A percentile compares a stretch with the other conserved stretches of the same genome.
These are phyloP conservation scores for Hevea brasiliensis DNA, from an alignment of 345 rosid genomes.

Conservation along the genomic window DNA sequence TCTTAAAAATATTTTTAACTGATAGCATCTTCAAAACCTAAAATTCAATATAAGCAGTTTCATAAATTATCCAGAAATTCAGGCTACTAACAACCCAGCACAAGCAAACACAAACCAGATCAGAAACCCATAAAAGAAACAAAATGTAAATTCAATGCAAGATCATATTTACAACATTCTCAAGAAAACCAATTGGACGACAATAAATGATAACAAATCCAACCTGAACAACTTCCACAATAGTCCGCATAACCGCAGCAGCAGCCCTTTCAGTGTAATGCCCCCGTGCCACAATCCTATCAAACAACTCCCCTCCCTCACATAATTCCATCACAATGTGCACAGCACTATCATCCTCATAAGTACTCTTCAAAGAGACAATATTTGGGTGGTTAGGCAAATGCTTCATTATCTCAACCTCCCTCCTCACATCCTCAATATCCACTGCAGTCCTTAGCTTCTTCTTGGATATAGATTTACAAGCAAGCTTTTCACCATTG, in stretches of 20 bases:
- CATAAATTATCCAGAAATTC: not conserved
- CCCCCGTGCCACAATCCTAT: slow-evolving; percentile 84
- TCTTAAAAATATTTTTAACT: not conserved
- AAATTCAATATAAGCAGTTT: not conserved
- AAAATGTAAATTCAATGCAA: not conserved
- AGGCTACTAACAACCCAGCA: not conserved
- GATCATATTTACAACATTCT: slow-evolving; percentile 11
- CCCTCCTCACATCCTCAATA: slow-evolving; percentile 88
- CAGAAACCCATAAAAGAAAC: not conserved
- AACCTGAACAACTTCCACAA: slow-evolving; percentile 92
- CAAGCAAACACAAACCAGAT: not conserved
- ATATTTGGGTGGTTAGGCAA: slow-evolving; percentile 73
- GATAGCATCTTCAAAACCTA: no score
- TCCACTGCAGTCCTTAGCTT: slow-evolving; percentile 86
- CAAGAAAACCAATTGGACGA: not conserved
- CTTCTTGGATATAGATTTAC: slow-evolving; percentile 88
- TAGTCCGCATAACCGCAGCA: slow-evolving; percentile 70
- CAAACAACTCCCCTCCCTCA: slow-evolving; percentile 89
- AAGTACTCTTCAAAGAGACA: slow-evolving; percentile 64
- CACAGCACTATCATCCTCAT: slow-evolving; percentile 79
- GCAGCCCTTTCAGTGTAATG: slow-evolving; percentile 93
- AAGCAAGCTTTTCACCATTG: slow-evolving; percentile 62
- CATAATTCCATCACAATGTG: slow-evolving; percentile 92
- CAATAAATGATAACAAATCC: slow-evolving; percentile 10
- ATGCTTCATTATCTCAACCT: slow-evolving; percentile 86